Conservation (phyloP, 306 rosid species). For the Quillaja saponaria region DNA sequence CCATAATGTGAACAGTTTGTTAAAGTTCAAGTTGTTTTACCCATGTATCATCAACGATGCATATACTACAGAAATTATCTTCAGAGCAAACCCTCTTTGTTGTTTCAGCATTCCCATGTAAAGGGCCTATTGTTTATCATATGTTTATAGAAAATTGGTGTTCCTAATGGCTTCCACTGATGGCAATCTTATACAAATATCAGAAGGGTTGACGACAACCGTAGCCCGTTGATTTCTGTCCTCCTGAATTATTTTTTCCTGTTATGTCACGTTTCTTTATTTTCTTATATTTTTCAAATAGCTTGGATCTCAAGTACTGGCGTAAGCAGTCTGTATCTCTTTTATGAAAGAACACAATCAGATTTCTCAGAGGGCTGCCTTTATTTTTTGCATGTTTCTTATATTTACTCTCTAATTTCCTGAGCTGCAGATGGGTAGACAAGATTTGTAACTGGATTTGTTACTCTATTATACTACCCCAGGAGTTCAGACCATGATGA, state of each 20-base stretch:
- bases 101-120: constrained; percentile 52
- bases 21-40: constrained; percentile 34
- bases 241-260: constrained; percentile 29
- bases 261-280: no score
- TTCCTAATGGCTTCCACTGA: constrained; percentile 37
- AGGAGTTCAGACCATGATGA: no score
- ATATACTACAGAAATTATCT: constrained; percentile 44
- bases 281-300: no score
- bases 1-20: constrained; percentile 62
- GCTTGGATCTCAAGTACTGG: no score
- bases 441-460: no score
- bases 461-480: no score
- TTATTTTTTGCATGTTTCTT: no score
- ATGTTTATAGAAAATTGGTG: constrained; percentile 54
- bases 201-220: constrained; percentile 34
- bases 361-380: no score
- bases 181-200: constrained; percentile 45
- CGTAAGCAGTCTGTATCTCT: no score
- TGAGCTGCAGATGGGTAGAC: no score
- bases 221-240: constrained; percentile 41
- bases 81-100: constrained; percentile 36
- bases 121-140: constrained; percentile 49
- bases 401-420: no score
- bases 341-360: no score
- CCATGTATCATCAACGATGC: constrained; percentile 30